phyloP scores from a whole-genome alignment of 306 rosid genomes.

The Cicer cuneatum region DNA sequence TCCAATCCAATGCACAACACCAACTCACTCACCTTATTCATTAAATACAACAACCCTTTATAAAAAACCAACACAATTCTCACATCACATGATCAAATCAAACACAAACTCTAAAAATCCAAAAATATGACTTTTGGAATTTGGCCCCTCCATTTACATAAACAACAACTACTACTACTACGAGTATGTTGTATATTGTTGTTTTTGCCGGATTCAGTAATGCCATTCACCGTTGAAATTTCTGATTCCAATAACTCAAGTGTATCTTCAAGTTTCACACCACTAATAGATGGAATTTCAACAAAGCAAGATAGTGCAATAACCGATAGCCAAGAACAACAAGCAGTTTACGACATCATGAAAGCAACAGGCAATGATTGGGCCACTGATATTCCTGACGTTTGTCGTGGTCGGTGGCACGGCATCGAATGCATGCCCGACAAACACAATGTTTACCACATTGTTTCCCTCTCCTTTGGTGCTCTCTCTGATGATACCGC shows the following conservation, averaged over 20 bases:
- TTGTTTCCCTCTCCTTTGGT: slow-evolving; percentile 83
- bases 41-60: slow-evolving; percentile 14
- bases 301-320: slow-evolving; percentile 58
- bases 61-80: neutral
- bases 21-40: slow-evolving; percentile 52
- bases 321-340: slow-evolving; percentile 71
- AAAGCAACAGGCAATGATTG: slow-evolving; percentile 82
- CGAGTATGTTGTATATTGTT: neutral
- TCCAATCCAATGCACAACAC: slow-evolving; percentile 45
- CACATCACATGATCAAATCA: neutral
- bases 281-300: slow-evolving; percentile 70
- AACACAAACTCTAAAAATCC: slow-evolving; percentile 14
- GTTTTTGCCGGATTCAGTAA: slow-evolving; percentile 11
- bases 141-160: slow-evolving; percentile 23
- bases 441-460: slow-evolving; percentile 68
- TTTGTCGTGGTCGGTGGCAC: slow-evolving; percentile 92
- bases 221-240: slow-evolving; percentile 69
- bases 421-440: slow-evolving; percentile 97
- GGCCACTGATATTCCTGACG: slow-evolving; percentile 84
- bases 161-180: neutral
- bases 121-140: slow-evolving; percentile 50
- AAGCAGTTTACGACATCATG: slow-evolving; percentile 84
- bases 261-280: slow-evolving; percentile 46
- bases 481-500: slow-evolving; percentile 87
- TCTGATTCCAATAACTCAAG: slow-evolving; percentile 61